Evolutionary conservation across 305 asterid genomes (phyloP), one percentile per base, ranked within the genome.

Genomic region (Coffea humblotiana): DNA sequence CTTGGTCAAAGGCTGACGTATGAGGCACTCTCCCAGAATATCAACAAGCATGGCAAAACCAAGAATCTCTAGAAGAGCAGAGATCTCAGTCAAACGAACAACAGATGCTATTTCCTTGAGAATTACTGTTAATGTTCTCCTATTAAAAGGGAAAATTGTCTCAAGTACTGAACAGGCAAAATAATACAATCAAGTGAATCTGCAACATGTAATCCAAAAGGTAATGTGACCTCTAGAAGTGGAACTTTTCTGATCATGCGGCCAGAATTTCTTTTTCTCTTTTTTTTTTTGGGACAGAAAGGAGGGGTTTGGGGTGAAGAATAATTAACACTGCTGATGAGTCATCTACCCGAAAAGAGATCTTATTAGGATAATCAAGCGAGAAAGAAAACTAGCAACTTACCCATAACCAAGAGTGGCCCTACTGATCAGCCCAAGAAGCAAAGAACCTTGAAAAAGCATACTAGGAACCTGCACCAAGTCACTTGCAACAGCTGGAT

Each of bases 391-490:
- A 63, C 12, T n/a, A 66, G 49, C 18, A 64, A 83, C 97, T 84
- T 89, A 93, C 97, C 88, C 80, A 82, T 91, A 90, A 82, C 98
- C 98, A 47, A 93, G 93, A 72, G 88, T 61, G 69, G 90, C 89
- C 84, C 98, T 88, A 80, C 97, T 94, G 83, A 91, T 86, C 75
- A 94, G 94, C 75, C 98, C 98, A 85, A 94, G 98, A 88, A 94
- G 94, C 85, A 94, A 87, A 67, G 98, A 94, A 43, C 98, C 98
- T 85, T 94, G 98, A 75, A 94, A 94, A 86, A 94, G 98, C 83
- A 84, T 87, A 86, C 97, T 93, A 60, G 98, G 98, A 84, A 94
- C 98, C 90, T 90, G 98, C 78, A 94, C 88, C 80, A 94, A 84
- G 80, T 94, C 98, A 85, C 88, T 93, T 16, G 92, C 88, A 79